Evolutionary conservation across 2,329 filamentous ascomycete species (phyloP), one percentile per base, ranked within the genome.

Genomic region (Dothidotthia symphoricarpi): DNA sequence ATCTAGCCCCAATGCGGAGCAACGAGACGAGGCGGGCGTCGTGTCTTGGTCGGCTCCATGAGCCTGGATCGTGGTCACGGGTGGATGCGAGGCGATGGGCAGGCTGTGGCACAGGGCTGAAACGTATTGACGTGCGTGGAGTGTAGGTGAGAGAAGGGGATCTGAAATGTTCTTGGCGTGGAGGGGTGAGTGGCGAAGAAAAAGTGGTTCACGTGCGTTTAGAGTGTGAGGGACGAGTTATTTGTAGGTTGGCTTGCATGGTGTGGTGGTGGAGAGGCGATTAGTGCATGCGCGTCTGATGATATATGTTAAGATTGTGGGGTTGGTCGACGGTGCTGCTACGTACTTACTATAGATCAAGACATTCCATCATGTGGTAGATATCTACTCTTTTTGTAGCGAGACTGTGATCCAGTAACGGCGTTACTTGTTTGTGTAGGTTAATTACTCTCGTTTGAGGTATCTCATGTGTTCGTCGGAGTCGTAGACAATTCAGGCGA

Each of bases 1-100:
- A 16, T 16, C 45, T 25, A 42, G 35, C 12, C 38, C 31, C 10
- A 25, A 30, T 34, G 34, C 40, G 29, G 34, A 22, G 22, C 11
- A 14, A 30, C 39, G 29, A 34, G 40, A 44, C 33, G 28, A 34
- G 29, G 6, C 27, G 26, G 22, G 33, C 19, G 25, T 31, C 34
- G 29, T 33, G 26, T 7, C 15, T 14, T 16, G 25, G 24, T 46
- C 41, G 42, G 39, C 43, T 43, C 47, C 47, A 34, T 27, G 19
- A 34, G 36, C 50, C 47, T 35, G 47, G 50, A 39, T 28, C 25
- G 25, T 32, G 50, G 50, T 43, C 34, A 39, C 39, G 36, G 45
- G 34, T 39, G 45, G 14, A 41, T 25, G 33, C 28, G 34, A 39
- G 33, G 22, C 32, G 13, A 13, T 15, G 19, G 12, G 16, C 22